phyloP scores from a whole-genome alignment of 2,329 filamentous ascomycete species.

The Rosellinia necatrix region DNA sequence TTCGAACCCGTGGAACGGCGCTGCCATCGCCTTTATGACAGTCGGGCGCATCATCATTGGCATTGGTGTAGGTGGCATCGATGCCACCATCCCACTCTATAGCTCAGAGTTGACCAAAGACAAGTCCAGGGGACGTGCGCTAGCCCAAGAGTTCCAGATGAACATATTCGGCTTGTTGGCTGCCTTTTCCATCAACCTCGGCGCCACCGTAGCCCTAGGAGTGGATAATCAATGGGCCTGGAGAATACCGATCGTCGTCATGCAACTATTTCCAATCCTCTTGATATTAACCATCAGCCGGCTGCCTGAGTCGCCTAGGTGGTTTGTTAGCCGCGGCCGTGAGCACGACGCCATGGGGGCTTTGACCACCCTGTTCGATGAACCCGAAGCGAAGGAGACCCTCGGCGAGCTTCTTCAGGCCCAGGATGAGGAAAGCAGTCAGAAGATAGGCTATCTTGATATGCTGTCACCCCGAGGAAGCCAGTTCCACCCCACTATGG shows the following conservation, averaged over 20 bases:
- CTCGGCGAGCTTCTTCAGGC: slow-evolving; percentile 55
- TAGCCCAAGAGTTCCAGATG: slow-evolving; percentile 67
- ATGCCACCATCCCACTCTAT: slow-evolving; percentile 65
- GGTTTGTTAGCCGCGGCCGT: slow-evolving; percentile 57
- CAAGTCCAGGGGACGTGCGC: slow-evolving; percentile 58
- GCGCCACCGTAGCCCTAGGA: slow-evolving; percentile 56
- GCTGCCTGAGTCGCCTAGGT: slow-evolving; percentile 62
- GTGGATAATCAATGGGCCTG: slow-evolving; percentile 65
- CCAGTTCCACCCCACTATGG: slow-evolving; percentile 64
- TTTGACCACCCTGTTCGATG: slow-evolving; percentile 54
- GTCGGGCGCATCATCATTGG: slow-evolving; percentile 40
- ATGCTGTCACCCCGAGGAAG: slow-evolving; percentile 60
- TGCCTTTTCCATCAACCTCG: slow-evolving; percentile 64
- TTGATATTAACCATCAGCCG: slow-evolving; percentile 56
- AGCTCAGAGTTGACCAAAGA: slow-evolving; percentile 61
- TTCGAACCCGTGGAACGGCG: slow-evolving; percentile 49
- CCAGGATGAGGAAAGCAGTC: slow-evolving; percentile 54
- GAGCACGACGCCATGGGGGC: slow-evolving; percentile 55
- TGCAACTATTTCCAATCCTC: slow-evolving; percentile 62
- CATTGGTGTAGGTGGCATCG: slow-evolving; percentile 63
- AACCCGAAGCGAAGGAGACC: slow-evolving; percentile 52
- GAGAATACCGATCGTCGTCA: slow-evolving; percentile 63
- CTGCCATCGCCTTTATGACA: slow-evolving; percentile 50
- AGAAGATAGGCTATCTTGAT: slow-evolving; percentile 56
- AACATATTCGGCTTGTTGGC: slow-evolving; percentile 67